Conservation (phyloP, 2,329 filamentous ascomycete species). For the Neofusicoccum sp. region DNA sequence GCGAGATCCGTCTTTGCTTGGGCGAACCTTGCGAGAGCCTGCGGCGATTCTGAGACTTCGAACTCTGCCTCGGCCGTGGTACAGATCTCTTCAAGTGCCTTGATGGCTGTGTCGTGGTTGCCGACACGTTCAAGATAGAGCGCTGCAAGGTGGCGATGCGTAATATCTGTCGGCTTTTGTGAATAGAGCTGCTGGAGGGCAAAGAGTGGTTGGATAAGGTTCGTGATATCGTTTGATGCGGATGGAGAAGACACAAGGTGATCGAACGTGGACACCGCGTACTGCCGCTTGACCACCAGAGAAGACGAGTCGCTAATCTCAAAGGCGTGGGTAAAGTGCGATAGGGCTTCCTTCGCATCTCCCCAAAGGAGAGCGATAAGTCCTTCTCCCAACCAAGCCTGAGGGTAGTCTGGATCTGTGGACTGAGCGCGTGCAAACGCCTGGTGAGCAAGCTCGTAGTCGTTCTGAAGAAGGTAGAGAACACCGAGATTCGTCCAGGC, state of each 20-base stretch:
- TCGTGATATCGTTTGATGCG: conserved; percentile 52
- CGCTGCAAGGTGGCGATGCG: conserved; percentile 73
- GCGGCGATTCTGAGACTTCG: conserved; percentile 74
- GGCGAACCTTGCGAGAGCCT: conserved; percentile 72
- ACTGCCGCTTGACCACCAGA: conserved; percentile 72
- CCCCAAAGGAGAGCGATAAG: conserved; percentile 76
- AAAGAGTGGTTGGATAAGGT: conserved; percentile 81
- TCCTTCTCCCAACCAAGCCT: conserved; percentile 93
- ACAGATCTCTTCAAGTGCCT: conserved; percentile 65
- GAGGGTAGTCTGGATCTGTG: conserved; percentile 87
- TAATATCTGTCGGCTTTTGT: conserved; percentile 68
- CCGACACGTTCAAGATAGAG: conserved; percentile 79
- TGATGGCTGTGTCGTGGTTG: conserved; percentile 63
- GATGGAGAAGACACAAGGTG: conserved; percentile 62
- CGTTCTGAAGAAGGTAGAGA: conserved; percentile 79
- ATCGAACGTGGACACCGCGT: conserved; percentile 79
- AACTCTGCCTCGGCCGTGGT: conserved; percentile 73
- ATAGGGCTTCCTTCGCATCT: conserved; percentile 72
- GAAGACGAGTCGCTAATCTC: conserved; percentile 82
- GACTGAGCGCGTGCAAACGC: conserved; percentile 90
- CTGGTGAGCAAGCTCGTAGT: conserved; percentile 81
- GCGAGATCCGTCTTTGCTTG: conserved; percentile 84
- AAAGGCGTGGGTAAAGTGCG: conserved; percentile 89
- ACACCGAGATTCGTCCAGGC: conserved; percentile 90
- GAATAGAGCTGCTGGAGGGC: conserved; percentile 77